These are phyloP conservation scores for Trichoderma sp. DNA, from an alignment of 2,329 filamentous ascomycete species.

Conservation along the genomic window DNA sequence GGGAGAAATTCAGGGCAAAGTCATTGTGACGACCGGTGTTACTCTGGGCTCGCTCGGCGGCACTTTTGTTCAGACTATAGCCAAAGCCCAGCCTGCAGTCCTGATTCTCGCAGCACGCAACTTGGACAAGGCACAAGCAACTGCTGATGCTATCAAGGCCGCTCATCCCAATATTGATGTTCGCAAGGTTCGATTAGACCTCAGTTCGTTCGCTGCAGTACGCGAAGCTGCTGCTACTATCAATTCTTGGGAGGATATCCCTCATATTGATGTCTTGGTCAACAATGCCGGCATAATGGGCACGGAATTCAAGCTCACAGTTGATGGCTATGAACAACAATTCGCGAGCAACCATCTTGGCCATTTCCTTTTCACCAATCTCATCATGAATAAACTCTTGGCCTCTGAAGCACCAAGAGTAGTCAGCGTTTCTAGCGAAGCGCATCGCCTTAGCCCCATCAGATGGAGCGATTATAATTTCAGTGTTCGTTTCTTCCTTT, in stretches of 20 bases:
- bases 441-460: slow-evolving; percentile 48
- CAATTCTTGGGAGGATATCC: slow-evolving; percentile 29
- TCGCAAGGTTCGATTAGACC: slow-evolving; percentile 42
- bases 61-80: slow-evolving; percentile 44
- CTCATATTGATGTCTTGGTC: slow-evolving; percentile 46
- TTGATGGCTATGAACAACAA: slow-evolving; percentile 46
- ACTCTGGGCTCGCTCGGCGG: slow-evolving; percentile 46
- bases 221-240: slow-evolving; percentile 44
- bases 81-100: slow-evolving; percentile 44
- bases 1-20: slow-evolving; percentile 38
- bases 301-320: slow-evolving; percentile 38
- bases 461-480: slow-evolving; percentile 52
- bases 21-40: slow-evolving; percentile 49
- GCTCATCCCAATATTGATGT: slow-evolving; percentile 41
- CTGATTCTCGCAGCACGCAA: slow-evolving; percentile 55
- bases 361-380: slow-evolving; percentile 47
- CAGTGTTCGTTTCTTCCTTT: slow-evolving; percentile 29
- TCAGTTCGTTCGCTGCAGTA: slow-evolving; percentile 44
- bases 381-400: slow-evolving; percentile 41
- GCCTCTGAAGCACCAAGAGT: slow-evolving; percentile 39
- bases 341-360: slow-evolving; percentile 46
- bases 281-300: slow-evolving; percentile 52
- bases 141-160: slow-evolving; percentile 42
- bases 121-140: slow-evolving; percentile 44
- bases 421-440: slow-evolving; percentile 48